Percentiles rank a stretch among this genome's conserved stretches.
These are phyloP conservation scores for Trichoderma endophyticum DNA, from an alignment of 2,329 filamentous ascomycete genomes.

Conservation along the genomic window DNA sequence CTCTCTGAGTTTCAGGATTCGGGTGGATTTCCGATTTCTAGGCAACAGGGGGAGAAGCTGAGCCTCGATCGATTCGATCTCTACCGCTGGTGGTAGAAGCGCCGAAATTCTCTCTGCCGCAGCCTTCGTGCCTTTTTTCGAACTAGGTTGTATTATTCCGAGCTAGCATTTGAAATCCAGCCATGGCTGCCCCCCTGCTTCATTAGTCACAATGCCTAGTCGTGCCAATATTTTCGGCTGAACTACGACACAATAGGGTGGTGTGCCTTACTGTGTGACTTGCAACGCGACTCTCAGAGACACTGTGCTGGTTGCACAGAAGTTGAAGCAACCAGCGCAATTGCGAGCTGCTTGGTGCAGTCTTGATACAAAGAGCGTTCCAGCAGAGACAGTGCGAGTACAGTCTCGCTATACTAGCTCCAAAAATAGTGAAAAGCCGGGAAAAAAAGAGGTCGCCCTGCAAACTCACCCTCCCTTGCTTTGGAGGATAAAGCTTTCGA, in stretches of 20 bases:
- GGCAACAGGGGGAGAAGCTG: background rate
- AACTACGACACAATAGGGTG: constrained; percentile 2
- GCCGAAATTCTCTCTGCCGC: background rate
- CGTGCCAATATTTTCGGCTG: constrained; percentile 11
- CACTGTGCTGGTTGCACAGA: constrained; percentile 11
- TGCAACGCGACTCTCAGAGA: background rate
- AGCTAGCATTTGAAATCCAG: constrained; percentile 1
- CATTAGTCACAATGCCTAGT: constrained; percentile 6
- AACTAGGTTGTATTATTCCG: constrained; percentile 4
- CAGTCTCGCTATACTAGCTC: constrained; percentile 1
- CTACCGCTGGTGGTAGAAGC: background rate
- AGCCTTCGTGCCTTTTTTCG: background rate
- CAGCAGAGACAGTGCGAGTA: constrained; percentile 1
- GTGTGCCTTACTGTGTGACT: constrained; percentile 10
- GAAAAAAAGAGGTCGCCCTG: background rate
- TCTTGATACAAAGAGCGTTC: background rate
- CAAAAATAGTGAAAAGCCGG: background rate
- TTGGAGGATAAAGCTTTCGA: background rate
- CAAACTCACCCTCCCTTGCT: constrained; percentile 16
- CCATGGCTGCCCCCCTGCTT: constrained; percentile 1
- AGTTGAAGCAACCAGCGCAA: background rate
- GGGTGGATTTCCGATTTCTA: background rate
- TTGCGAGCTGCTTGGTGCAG: background rate
- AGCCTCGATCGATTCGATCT: constrained; percentile 5
- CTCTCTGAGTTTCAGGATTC: background rate